Evolutionary conservation across 495 filamentous ascomycete species (phyloP), one percentile per base, ranked within the genome.

Genomic region (Tuber aestivum): DNA sequence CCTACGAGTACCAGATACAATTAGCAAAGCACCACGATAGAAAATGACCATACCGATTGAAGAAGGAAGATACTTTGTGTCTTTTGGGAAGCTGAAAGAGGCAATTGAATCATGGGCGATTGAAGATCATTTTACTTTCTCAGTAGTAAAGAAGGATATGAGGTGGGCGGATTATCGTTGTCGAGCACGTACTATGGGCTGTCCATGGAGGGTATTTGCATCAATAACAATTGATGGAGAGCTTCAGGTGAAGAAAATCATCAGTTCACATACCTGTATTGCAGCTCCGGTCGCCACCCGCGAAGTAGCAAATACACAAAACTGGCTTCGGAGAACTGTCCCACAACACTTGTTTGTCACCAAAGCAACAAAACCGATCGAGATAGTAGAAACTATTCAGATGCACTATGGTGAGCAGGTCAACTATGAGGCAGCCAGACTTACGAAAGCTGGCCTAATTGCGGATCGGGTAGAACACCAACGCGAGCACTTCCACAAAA

Each of bases 261-360:
- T 37, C 8, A 7, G 35, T 4, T 16, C 23, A 35, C 74, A 72
- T 44, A 72, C 44, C 0, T 79, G 75, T 69, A 40, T 69, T 56
- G 71, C 50, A 69, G 41, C 71, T 16, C 38, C 37, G 20, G 72
- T 71, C 38, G 40, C 75, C 48, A 74, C 76, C 38, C 72, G 75
- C 18, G 75, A 79, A 65, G 77, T 76, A 7, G 76, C 75, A 35
- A 79, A 79, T 37, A 79, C 69, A 35, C 77, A 79, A 71, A 71
- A 75, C 23, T 79, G 75, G 77, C 48, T 79, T 27, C 75, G 50
- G 18, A 75, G 76, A 41, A 72, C 72, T 70, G 70, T 79, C 21
- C 78, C 72, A 41, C 72, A 78, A 61, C 48, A 79, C 56, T 72
- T 75, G 14, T 72, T 74, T 65, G 76, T 79, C 69, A 79, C 76